phyloP scores from a whole-genome alignment of 371 early-diverging fungal species.

The Mortierella sp. region DNA sequence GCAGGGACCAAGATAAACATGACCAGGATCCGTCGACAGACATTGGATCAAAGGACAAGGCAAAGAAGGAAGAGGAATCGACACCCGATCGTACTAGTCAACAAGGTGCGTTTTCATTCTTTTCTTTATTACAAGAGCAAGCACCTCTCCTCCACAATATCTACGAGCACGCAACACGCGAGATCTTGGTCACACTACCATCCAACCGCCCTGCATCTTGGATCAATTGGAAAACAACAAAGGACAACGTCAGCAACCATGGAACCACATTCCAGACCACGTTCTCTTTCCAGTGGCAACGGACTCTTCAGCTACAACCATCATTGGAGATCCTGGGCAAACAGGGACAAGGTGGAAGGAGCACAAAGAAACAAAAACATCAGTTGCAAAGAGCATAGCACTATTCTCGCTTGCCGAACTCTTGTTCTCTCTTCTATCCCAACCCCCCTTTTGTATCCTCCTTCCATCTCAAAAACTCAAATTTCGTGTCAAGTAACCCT shows the following conservation, averaged over 20 bases:
- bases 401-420: neutral
- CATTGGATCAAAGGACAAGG: neutral
- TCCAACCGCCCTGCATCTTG: neutral
- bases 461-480: constrained; percentile 4
- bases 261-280: neutral
- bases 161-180: neutral
- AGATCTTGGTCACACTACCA: constrained; percentile 5
- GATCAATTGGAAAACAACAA: neutral
- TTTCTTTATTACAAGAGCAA: neutral
- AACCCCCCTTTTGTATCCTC: neutral
- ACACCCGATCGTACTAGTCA: neutral
- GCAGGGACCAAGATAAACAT: neutral
- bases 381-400: neutral
- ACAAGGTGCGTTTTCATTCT: neutral
- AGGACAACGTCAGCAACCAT: too few species aligned
- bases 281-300: neutral
- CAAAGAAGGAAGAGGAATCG: neutral
- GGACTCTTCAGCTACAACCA: neutral
- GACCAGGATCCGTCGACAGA: neutral
- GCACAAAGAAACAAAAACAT: neutral
- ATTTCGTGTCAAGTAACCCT: neutral
- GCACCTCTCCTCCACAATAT: neutral
- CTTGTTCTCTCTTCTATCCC: neutral
- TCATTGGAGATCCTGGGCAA: neutral
- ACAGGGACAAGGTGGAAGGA: neutral